These are phyloP conservation scores for Metschnikowia noctiluminum DNA, from an alignment of 805 yeast genomes.

Conservation along the genomic window DNA sequence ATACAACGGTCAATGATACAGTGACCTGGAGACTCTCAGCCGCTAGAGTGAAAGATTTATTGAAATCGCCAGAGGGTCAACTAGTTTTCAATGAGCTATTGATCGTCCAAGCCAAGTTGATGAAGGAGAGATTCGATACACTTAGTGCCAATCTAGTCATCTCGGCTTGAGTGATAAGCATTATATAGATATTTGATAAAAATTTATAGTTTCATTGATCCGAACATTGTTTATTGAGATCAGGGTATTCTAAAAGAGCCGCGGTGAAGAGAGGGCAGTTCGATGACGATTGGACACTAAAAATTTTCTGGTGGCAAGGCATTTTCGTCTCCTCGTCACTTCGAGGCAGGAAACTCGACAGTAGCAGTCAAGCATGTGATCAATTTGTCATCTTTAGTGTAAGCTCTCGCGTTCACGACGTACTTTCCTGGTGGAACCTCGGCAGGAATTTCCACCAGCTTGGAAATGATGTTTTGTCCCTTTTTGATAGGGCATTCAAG, in stretches of 20 bases:
- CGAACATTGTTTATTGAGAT: background rate
- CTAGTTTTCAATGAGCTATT: slow-evolving; percentile 62
- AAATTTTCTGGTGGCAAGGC: too few species aligned
- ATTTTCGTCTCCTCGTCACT: background rate
- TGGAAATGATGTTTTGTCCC: slow-evolving; percentile 65
- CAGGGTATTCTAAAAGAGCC: too few species aligned
- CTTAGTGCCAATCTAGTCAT: slow-evolving; percentile 74
- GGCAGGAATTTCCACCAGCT: slow-evolving; percentile 77
- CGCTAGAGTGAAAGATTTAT: slow-evolving; percentile 43
- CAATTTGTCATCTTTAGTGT: slow-evolving; percentile 74
- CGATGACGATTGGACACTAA: too few species aligned
- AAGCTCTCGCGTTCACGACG: slow-evolving; percentile 84
- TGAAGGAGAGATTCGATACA: slow-evolving; percentile 69
- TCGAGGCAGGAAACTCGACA: slow-evolving; percentile 49
- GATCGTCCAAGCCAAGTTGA: slow-evolving; percentile 56
- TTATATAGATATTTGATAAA: background rate
- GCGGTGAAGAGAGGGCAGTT: too few species aligned
- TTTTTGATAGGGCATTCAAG: slow-evolving; percentile 75
- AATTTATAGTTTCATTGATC: background rate
- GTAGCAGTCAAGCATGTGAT: slow-evolving; percentile 82
- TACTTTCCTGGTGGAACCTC: slow-evolving; percentile 97
- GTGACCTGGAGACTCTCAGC: slow-evolving; percentile 66
- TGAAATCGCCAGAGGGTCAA: slow-evolving; percentile 41
- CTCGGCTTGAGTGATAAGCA: slow-evolving; percentile 35
- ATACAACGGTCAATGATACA: slow-evolving; percentile 58